These are phyloP conservation scores for Chenopodium album DNA, from an alignment of 148 eudicot species.

Conservation along the genomic window DNA sequence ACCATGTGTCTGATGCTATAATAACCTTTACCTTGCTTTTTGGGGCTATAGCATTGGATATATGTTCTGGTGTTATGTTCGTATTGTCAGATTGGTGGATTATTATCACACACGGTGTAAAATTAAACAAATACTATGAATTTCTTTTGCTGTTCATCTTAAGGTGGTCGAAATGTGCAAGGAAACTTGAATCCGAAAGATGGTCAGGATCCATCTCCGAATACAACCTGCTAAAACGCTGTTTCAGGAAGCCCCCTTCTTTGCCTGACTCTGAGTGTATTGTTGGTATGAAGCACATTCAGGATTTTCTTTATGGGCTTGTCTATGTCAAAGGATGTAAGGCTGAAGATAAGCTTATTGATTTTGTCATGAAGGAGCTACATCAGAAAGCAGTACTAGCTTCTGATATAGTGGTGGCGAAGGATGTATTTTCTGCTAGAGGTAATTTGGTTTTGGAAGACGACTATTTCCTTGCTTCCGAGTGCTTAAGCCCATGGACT, in stretches of 20 bases:
- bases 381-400: not conserved
- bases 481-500: constrained; percentile 7
- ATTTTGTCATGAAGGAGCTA: constrained; percentile 21
- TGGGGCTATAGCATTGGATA: no score
- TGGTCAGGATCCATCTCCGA: constrained; percentile 16
- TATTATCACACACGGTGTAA: not conserved
- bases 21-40: no score
- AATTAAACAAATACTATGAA: no score
- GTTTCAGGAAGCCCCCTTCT: not conserved
- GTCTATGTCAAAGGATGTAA: not conserved
- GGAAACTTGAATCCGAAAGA: not conserved
- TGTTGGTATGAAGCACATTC: no score
- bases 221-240: constrained; percentile 10
- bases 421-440: not conserved
- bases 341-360: no score
- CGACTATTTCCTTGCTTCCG: not conserved
- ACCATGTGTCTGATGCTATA: no score
- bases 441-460: not conserved
- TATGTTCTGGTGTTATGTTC: no score
- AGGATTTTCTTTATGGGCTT: not conserved
- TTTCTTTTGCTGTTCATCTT: not conserved
- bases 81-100: not conserved
- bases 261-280: not conserved
- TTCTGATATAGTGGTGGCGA: not conserved
- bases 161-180: not conserved